These are phyloP conservation scores for Vicia sativa DNA, from an alignment of 306 rosid species.

Conservation along the genomic window DNA sequence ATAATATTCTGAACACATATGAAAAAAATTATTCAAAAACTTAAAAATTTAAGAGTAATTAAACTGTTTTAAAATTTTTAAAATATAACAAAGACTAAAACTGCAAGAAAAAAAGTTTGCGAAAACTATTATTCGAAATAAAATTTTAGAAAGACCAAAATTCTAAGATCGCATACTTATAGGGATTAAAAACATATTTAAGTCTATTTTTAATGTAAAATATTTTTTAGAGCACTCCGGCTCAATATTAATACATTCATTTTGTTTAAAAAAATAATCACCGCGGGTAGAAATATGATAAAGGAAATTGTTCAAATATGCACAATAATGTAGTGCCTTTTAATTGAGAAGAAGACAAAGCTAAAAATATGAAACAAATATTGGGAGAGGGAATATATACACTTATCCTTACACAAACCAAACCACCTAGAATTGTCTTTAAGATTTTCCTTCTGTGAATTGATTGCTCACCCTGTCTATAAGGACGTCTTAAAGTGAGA, in stretches of 20 bases:
- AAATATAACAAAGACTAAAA: too few species aligned
- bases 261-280: neutral
- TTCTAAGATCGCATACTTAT: too few species aligned
- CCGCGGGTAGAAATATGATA: neutral
- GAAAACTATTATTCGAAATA: too few species aligned
- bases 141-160: too few species aligned
- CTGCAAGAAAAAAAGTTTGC: too few species aligned
- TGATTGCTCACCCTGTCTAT: slow-evolving; percentile 52
- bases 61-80: too few species aligned
- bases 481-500: slow-evolving; percentile 10
- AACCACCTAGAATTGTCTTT: slow-evolving; percentile 36
- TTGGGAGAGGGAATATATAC: slow-evolving; percentile 13
- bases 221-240: slow-evolving; percentile 35
- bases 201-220: slow-evolving; percentile 3
- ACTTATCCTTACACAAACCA: slow-evolving; percentile 36
- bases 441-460: slow-evolving; percentile 44
- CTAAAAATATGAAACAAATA: slow-evolving; percentile 20
- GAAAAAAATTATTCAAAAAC: too few species aligned
- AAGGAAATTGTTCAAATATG: slow-evolving; percentile 24
- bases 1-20: too few species aligned
- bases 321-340: slow-evolving; percentile 43
- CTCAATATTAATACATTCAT: too few species aligned
- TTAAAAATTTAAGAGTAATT: too few species aligned
- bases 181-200: too few species aligned
- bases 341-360: slow-evolving; percentile 30